These are phyloP conservation scores for Salix brachista DNA, from an alignment of 345 rosid species.

Conservation along the genomic window DNA sequence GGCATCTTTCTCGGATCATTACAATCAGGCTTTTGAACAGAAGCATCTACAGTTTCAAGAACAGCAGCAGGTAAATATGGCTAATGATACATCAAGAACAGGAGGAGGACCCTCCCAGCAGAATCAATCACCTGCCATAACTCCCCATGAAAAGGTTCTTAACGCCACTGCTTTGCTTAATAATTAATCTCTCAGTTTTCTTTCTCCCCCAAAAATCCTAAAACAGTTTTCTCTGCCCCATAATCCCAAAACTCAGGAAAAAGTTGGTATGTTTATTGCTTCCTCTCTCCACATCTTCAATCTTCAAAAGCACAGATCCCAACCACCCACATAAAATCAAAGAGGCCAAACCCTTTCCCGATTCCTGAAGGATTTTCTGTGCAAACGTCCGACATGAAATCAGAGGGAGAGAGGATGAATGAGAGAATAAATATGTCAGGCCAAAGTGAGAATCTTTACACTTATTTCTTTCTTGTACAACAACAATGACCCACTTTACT, in stretches of 20 bases:
- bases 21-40: slow-evolving; percentile 37
- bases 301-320: slow-evolving; percentile 48
- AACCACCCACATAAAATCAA: slow-evolving; percentile 40
- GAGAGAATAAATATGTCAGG: slow-evolving; percentile 9
- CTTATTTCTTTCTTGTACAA: slow-evolving; percentile 11
- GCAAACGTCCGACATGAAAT: slow-evolving; percentile 31
- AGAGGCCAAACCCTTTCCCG: slow-evolving; percentile 24
- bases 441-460: slow-evolving; percentile 39
- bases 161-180: slow-evolving; percentile 17
- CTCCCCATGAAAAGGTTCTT: slow-evolving; percentile 74
- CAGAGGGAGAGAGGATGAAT: slow-evolving; percentile 17
- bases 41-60: slow-evolving; percentile 32
- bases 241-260: slow-evolving; percentile 41
- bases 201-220: slow-evolving; percentile 20
- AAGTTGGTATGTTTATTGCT: slow-evolving; percentile 32
- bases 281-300: slow-evolving; percentile 32
- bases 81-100: slow-evolving; percentile 46
- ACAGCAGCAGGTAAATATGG: slow-evolving; percentile 35
- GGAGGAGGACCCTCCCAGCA: slow-evolving; percentile 38
- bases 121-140: slow-evolving; percentile 49
- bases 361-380: slow-evolving; percentile 41
- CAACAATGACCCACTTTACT: slow-evolving; percentile 23
- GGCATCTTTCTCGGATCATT: slow-evolving; percentile 37
- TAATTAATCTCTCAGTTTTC: slow-evolving; percentile 1
- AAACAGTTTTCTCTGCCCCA: slow-evolving; percentile 13